Base-by-base conservation (phyloP, 176 grass and related monocot genomes). In the Phragmites australis region DNA sequence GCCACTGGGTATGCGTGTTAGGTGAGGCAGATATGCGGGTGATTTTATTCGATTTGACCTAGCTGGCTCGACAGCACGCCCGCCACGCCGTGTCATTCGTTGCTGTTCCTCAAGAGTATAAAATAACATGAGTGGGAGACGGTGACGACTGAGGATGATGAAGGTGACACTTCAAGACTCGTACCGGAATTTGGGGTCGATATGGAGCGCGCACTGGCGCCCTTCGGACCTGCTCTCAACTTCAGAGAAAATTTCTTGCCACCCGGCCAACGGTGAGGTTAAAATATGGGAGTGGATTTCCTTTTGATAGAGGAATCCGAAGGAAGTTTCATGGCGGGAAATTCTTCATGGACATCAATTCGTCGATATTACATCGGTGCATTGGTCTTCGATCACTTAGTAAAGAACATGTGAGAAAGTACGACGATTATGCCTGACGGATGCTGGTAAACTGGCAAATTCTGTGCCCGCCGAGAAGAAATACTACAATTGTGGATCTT, bases 1-100 rank as follows among this genome's bases (percentile, higher is more conserved):
- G 63, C 70, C 62, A n/a, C 12, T 14, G 19, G 37, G 52, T 53
- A 64, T 55, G 77, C 77, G 82, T 77, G 64, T 89, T 85, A 81
- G 72, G 72, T 89, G 82, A 85, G 77, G 31, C 77, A 67, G 87
- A 89, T 89, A 50, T 48, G 71, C 64, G 41, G 5, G 40, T 17
- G 71, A n/a, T n/a, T n/a, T 25, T 61, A 89, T 85, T 81, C 49
- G 87, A 82, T 89, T 81, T 81, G 86, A 88, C 86, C 81, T 74
- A 17, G 42, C 30, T 44, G 8, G 15, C n/a, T n/a, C n/a, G n/a
- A n/a, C 26, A 27, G 2, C 37, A 65, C 50, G 52, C 71, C 26
- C 43, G 74, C 42, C 6, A 6, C 25, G 4, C 11, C n/a, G 76
- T 80, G 50, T 89, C 76, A 85, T 85, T 81, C 70, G 6, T 31